phyloP scores from a whole-genome alignment of 352 stramenopile genomes.

The Pythium volutum region DNA sequence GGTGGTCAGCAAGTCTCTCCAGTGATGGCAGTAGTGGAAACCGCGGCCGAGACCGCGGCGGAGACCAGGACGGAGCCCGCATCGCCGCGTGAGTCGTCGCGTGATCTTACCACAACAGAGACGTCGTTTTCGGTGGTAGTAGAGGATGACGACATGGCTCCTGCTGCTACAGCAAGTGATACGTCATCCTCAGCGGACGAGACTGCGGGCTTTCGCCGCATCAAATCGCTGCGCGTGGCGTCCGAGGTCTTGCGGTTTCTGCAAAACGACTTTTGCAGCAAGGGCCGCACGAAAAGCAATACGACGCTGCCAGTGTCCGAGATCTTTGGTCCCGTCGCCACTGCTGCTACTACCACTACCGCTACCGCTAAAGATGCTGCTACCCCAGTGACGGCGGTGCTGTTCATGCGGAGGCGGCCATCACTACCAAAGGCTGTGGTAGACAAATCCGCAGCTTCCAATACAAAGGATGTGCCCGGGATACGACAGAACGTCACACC shows the following conservation, averaged over 20 bases:
- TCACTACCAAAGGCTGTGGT: slow-evolving; percentile 9
- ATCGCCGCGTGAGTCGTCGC: not conserved
- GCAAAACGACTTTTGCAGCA: slow-evolving; percentile 69
- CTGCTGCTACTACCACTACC: not conserved
- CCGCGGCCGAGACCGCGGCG: not conserved
- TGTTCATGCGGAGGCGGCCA: not conserved
- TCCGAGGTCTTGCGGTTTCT: slow-evolving; percentile 61
- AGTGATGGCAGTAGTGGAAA: not conserved
- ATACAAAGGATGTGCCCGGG: not conserved
- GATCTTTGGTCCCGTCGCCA: slow-evolving; percentile 1
- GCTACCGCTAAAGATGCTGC: not conserved
- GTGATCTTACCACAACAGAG: not conserved
- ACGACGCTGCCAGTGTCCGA: slow-evolving; percentile 12
- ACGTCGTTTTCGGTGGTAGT: not conserved
- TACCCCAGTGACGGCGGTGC: not conserved
- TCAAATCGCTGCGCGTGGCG: slow-evolving; percentile 62
- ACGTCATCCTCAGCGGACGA: not conserved
- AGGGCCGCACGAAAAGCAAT: slow-evolving; percentile 19
- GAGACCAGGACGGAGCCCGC: not conserved
- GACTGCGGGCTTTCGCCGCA: slow-evolving; percentile 28
- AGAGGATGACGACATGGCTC: not conserved
- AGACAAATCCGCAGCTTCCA: not conserved
- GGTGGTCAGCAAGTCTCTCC: too few relatives aligned
- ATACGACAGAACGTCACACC: not conserved
- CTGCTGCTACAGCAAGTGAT: too few relatives aligned